Evolutionary conservation across 1,284 basidiomycete genomes (phyloP), one percentile per base, ranked within the genome.

Genomic region (Ceratobasidium sp.): DNA sequence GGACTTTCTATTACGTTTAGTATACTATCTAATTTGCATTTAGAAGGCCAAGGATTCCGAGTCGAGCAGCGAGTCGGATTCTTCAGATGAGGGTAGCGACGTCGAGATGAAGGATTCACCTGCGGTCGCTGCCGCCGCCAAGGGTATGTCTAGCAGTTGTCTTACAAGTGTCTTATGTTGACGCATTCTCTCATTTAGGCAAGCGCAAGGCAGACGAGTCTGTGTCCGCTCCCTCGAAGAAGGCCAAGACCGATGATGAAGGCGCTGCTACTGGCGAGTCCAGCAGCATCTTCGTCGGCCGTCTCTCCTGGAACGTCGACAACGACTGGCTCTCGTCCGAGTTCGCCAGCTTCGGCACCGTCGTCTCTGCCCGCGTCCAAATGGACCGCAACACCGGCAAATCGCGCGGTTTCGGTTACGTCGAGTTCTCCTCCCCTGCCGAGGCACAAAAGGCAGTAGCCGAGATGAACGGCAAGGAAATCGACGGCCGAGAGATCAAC

Each of bases 291-390:
- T 99, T 96, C 80, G 95, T 99, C 77, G 97, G 97, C 71, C 89
- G 89, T 76, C 87, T 99, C 63, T 97, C 95, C 41, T 99, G 96
- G 96, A 96, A 95, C 81, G 91, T 99, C 77, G 97, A 98, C 86
- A 93, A 96, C 82, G 97, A 98, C 82, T 95, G 96, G 88, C 90
- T 99, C 77, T 89, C 91, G 69, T 88, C 90, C 82, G 97, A 98
- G 82, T 98, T 99, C 78, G 89, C 91, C 61, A 85, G 87, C 70
- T 96, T 91, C 79, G 97, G 97, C 75, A 92, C 96, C 82, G 89
- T 99, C 77, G 87, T 91, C 76, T 90, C 89, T 44, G 95, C 95
- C 16, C 91, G 89, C 38, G 96, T 99, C 75, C 92, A 96, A 83
- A 92, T 91, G 83, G 96, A 99, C 82, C 93, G 95, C 76, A 90